Evolutionary conservation across 495 filamentous ascomycete genomes (phyloP).

Genomic region (Xylaria longipes): DNA sequence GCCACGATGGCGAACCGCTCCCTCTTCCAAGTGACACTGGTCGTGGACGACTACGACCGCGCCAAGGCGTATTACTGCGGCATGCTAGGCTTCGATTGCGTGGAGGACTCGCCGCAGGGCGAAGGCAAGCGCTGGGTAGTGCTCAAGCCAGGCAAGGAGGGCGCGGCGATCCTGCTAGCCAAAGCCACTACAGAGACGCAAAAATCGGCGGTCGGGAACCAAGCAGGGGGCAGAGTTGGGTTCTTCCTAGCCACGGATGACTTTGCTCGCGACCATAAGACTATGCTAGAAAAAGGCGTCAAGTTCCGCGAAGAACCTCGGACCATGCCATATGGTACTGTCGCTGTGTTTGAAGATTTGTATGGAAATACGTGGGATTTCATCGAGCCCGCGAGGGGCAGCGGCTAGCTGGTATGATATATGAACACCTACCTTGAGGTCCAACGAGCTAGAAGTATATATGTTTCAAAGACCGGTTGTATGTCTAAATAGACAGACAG

Average conservation of each 20-base stretch:
- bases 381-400: slow-evolving; percentile 10
- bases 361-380: slow-evolving; percentile 26
- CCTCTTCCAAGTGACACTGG: slow-evolving; percentile 25
- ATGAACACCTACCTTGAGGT: neutral
- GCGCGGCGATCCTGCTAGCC: slow-evolving; percentile 12
- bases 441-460: neutral
- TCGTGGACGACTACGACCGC: slow-evolving; percentile 23
- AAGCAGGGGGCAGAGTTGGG: slow-evolving; percentile 17
- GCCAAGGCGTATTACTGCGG: slow-evolving; percentile 24
- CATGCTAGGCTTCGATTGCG: slow-evolving; percentile 15
- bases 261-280: slow-evolving; percentile 19
- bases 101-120: slow-evolving; percentile 18
- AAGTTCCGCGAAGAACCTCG: slow-evolving; percentile 19
- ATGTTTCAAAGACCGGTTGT: neutral
- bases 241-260: slow-evolving; percentile 23
- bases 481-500: neutral
- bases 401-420: neutral
- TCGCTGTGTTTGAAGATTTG: slow-evolving; percentile 18
- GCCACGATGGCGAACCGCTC: slow-evolving; percentile 14
- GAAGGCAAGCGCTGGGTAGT: slow-evolving; percentile 22
- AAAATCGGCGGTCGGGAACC: slow-evolving; percentile 8
- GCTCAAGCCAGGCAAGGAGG: slow-evolving; percentile 14
- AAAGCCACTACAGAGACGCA: slow-evolving; percentile 20
- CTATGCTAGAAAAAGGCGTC: slow-evolving; percentile 10
- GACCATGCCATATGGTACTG: slow-evolving; percentile 17